Conservation (phyloP, 805 yeast genomes). For the Yarrowia sp. region DNA sequence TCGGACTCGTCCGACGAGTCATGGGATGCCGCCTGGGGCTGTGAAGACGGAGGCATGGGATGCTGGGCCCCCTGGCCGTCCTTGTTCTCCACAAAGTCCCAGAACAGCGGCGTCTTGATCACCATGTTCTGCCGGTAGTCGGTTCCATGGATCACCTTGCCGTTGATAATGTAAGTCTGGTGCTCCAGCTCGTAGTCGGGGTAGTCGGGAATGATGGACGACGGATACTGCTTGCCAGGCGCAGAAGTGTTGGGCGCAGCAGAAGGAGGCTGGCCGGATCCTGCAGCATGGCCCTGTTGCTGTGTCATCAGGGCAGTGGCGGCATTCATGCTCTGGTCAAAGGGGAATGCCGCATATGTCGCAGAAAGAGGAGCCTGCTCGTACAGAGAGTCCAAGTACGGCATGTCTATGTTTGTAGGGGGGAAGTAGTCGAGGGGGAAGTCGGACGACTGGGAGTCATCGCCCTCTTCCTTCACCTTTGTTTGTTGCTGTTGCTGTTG, state of each 20-base stretch:
- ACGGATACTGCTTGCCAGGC: background rate
- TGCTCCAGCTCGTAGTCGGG: constrained; percentile 21
- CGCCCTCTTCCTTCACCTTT: constrained; percentile 26
- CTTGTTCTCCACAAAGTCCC: constrained; percentile 19
- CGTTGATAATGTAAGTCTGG: constrained; percentile 19
- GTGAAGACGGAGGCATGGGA: background rate
- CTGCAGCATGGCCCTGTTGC: background rate
- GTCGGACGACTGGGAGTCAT: constrained; percentile 28
- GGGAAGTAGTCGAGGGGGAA: constrained; percentile 35
- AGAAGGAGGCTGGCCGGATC: background rate
- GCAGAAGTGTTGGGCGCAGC: background rate
- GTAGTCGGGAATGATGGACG: constrained; percentile 23
- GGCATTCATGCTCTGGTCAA: constrained; percentile 17
- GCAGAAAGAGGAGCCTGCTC: constrained; percentile 11
- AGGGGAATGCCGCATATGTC: constrained; percentile 11
- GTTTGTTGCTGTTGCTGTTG: background rate
- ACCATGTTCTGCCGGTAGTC: constrained; percentile 27
- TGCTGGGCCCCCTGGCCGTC: background rate
- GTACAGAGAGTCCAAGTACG: background rate
- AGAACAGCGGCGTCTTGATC: constrained; percentile 22
- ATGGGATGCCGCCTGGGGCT: background rate
- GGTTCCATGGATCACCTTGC: constrained; percentile 14
- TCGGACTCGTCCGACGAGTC: constrained; percentile 8
- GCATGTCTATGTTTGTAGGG: constrained; percentile 21
- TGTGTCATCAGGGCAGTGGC: constrained; percentile 10